Evolutionary conservation across 169 alveolate genomes (phyloP), one percentile per base, ranked within the genome.

Genomic region (Pseudocohnilembus persalinus): DNA sequence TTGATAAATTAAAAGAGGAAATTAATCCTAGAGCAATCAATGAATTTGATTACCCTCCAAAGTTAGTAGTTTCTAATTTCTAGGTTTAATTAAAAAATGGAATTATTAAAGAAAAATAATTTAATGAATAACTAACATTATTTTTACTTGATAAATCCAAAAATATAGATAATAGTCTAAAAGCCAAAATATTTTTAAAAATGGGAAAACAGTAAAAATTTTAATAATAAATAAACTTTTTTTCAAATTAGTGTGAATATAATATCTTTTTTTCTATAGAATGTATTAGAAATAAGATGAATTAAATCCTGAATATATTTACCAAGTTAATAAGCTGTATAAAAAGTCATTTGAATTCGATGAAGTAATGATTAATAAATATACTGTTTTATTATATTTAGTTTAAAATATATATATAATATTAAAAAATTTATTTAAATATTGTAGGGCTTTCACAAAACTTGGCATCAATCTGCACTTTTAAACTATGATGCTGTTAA

Each of bases 381-480:
- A n/a, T n/a, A n/a, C n/a, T n/a, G n/a, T n/a, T n/a, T n/a, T n/a
- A n/a, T n/a, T n/a, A n/a, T n/a, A n/a, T n/a, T n/a, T n/a, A n/a
- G n/a, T n/a, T n/a, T n/a, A n/a, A n/a, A n/a, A n/a, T n/a, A n/a
- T n/a, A n/a, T n/a, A n/a, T n/a, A n/a, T n/a, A n/a, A n/a, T n/a
- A n/a, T n/a, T n/a, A n/a, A n/a, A n/a, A n/a, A n/a, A n/a, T n/a
- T n/a, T n/a, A n/a, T n/a, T n/a, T n/a, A n/a, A n/a, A n/a, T n/a
- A n/a, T n/a, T n/a, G n/a, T n/a, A n/a, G n/a, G n/a, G 90, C 24
- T 92, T 92, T 83, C 90, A 91, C 64, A 94, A 95, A 88, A 96
- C 97, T 0, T 97, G 99, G 99, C 97, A 96, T 81, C 88, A 87
- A 72, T 97, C 91, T 91, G 98, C 98, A 0, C 83, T 94, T 49